Evolutionary conservation across 2,329 filamentous ascomycete genomes (phyloP).

Genomic region (Colletotrichum orbiculare): DNA sequence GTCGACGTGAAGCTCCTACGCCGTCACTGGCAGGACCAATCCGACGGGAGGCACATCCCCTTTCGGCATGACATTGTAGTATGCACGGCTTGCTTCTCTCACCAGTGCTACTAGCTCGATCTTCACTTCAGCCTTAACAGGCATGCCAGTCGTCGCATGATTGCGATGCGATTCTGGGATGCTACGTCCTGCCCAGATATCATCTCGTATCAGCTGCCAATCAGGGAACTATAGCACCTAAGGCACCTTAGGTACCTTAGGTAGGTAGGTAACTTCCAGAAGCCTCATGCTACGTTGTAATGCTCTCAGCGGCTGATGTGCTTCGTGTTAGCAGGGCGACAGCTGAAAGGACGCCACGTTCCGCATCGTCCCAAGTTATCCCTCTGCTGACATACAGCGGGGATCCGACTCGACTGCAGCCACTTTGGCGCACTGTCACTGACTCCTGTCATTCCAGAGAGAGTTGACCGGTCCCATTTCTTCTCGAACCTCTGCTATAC

Average conservation of each 20-base stretch:
- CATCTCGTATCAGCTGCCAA: slow-evolving; percentile 11
- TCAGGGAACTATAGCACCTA: neutral
- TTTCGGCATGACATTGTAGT: slow-evolving; percentile 7
- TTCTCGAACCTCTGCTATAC: slow-evolving; percentile 4
- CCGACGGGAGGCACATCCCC: slow-evolving; percentile 13
- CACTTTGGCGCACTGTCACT: slow-evolving; percentile 1
- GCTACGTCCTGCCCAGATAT: slow-evolving; percentile 22
- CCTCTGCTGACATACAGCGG: too few species aligned
- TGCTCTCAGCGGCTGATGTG: slow-evolving; percentile 8
- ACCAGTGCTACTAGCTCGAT: neutral
- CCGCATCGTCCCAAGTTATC: too few species aligned
- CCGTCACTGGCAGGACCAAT: slow-evolving; percentile 5
- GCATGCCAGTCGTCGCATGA: neutral
- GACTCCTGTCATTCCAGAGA: slow-evolving; percentile 1
- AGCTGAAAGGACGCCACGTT: slow-evolving; percentile 20
- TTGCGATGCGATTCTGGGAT: neutral
- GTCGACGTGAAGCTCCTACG: slow-evolving; percentile 1
- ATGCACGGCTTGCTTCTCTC: neutral
- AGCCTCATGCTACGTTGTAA: slow-evolving; percentile 35
- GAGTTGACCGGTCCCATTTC: slow-evolving; percentile 7
- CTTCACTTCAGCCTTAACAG: neutral
- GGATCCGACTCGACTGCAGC: slow-evolving; percentile 4
- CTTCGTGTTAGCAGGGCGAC: slow-evolving; percentile 16
- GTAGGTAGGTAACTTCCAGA: too few species aligned
- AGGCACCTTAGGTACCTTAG: neutral